Evolutionary conservation across 345 rosid species (phyloP), one percentile per base, ranked within the genome.

Genomic region (Limnanthes douglasii): DNA sequence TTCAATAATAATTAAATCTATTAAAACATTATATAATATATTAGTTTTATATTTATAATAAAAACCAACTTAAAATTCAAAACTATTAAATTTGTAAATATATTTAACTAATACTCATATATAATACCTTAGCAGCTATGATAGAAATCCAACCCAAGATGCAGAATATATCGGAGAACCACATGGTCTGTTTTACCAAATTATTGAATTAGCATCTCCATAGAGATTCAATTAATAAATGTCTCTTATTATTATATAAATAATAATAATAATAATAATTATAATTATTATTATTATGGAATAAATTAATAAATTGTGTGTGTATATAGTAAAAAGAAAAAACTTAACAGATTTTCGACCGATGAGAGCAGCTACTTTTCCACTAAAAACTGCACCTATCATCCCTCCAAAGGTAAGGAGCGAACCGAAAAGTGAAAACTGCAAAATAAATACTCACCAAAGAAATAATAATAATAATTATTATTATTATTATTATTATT

Each of bases 311-410:
- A n/a, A n/a, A n/a, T n/a, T n/a, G n/a, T n/a, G n/a, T n/a, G n/a
- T n/a, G n/a, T n/a, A n/a, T n/a, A n/a, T n/a, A n/a, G n/a, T n/a
- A n/a, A n/a, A n/a, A n/a, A n/a, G n/a, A 67, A 61, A 61, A 78
- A 90, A 5, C 56, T 66, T 56, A n/a, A 64, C 69, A 26, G 27
- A 12, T 44, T 46, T 64, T 18, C 61, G 14, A 35, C 65, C 69
- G 18, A 64, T 39, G 14, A 58, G 41, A 45, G 54, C 65, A 0
- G 65, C 43, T 8, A 50, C 43, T 52, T 54, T 64, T 21, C 69
- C 65, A 11, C 69, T 53, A 31, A 50, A 50, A 22, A 35, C n/a
- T 6, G 61, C 65, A 28, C 69, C 65, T 33, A 64, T 39, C 43
- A 58, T 41, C 5, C 65, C 58, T 43, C 70, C 70, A 24, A 59